Evolutionary conservation across 2,329 filamentous ascomycete genomes (phyloP), one percentile per base, ranked within the genome.

Genomic region (Cordyceps sp.): DNA sequence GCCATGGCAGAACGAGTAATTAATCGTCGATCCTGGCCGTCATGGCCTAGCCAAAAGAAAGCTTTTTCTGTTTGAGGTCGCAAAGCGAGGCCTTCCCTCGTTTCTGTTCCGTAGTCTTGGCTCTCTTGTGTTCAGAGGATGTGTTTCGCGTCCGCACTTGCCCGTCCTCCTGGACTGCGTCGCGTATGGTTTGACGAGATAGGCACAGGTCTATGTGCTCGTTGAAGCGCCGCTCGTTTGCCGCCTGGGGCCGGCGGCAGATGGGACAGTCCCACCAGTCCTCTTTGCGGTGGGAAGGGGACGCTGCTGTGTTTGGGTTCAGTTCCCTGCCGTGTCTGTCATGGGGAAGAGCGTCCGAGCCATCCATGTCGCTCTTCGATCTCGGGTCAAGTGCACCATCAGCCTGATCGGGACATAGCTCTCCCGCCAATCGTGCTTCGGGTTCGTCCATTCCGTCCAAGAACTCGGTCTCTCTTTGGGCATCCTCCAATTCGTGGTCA

Each of bases 181-280:
- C 83, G 29, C 78, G 78, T 44, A 98, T 96, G 0, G 84, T 82
- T 46, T 81, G 73, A 34, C 77, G 67, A 1, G 86, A 94, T 2
- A 98, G 66, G 50, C 90, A 98, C 8, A 80, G 69, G 50, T 98
- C 90, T 32, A 98, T 85, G 47, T 98, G 90, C 35, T 79, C 72
- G 42, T 98, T 98, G 55, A 96, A 93, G 1, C 58, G 59, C 29
- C 65, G 66, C 49, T 94, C 84, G 31, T 88, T 67, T 0, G 84
- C 70, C 1, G 61, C 46, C 46, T 94, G 86, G 0, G 82, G 76
- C 13, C 77, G 63, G n/a, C 61, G 57, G 51, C 90, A 98, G 28
- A 96, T 81, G 0, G 90, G 90, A 51, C 90, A 98, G 24, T 78
- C 67, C 86, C 86, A 96, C 51, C 62, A 64, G 29, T 73, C 61